Conservation (phyloP, 352 stramenopile species). For the Phytopythium boreale region DNA sequence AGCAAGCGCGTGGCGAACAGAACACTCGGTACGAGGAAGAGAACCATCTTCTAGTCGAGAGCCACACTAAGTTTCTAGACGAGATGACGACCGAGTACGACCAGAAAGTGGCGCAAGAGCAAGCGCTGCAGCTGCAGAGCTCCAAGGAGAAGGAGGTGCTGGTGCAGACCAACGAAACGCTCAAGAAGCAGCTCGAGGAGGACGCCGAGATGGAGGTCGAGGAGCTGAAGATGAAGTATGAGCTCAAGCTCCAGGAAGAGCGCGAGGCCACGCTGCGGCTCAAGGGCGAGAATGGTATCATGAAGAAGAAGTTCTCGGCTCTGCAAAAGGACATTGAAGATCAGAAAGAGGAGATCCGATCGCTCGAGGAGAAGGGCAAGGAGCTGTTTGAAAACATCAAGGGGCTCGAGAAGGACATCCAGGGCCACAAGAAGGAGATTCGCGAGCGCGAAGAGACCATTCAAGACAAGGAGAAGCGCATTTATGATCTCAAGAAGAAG, state of each 20-base stretch:
- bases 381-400: constrained; percentile 92
- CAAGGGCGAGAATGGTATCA: constrained; percentile 96
- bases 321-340: constrained; percentile 94
- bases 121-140: constrained; percentile 65
- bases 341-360: constrained; percentile 93
- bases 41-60: constrained; percentile 74
- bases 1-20: constrained; percentile 69
- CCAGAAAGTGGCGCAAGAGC: constrained; percentile 86
- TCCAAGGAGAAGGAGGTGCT: constrained; percentile 65
- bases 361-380: constrained; percentile 90
- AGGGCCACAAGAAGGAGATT: constrained; percentile 92
- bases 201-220: constrained; percentile 94
- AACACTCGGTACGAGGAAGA: constrained; percentile 74
- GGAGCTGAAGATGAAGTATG: constrained; percentile 90
- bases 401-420: constrained; percentile 91
- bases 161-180: constrained; percentile 85
- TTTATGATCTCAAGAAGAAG: constrained; percentile 97
- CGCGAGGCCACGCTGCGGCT: constrained; percentile 89
- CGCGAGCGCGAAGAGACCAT: constrained; percentile 93
- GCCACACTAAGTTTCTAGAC: constrained; percentile 82
- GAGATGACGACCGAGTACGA: constrained; percentile 93
- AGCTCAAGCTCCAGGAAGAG: constrained; percentile 88
- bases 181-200: constrained; percentile 91
- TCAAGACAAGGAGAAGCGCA: constrained; percentile 95
- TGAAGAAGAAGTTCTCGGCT: constrained; percentile 96